Percentiles rank a stretch among this genome's conserved stretches.
Conservation (phyloP, 2,329 filamentous ascomycete species). For the Fusarium sublunatum region DNA sequence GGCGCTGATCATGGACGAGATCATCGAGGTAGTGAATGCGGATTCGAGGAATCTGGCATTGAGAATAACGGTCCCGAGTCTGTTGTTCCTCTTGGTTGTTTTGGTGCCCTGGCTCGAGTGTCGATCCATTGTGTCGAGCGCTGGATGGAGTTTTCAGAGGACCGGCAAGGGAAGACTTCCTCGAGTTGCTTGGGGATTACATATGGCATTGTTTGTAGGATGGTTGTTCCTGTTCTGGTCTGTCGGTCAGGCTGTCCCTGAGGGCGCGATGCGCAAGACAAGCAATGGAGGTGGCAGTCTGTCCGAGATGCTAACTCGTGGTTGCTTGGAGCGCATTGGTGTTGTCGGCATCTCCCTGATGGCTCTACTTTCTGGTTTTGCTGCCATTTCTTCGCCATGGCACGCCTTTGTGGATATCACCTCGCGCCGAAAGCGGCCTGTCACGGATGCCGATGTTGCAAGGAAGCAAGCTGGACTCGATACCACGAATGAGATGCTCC, state of each 20-base stretch:
- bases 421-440: slow-evolving; percentile 61
- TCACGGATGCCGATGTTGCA: slow-evolving; percentile 78
- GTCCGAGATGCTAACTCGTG: slow-evolving; percentile 58
- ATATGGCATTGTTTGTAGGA: slow-evolving; percentile 68
- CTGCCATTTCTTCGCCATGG: slow-evolving; percentile 88
- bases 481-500: slow-evolving; percentile 82
- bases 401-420: slow-evolving; percentile 78
- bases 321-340: slow-evolving; percentile 76
- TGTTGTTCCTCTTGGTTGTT: slow-evolving; percentile 78
- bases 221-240: slow-evolving; percentile 86
- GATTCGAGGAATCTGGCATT: slow-evolving; percentile 75
- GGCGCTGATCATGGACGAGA: slow-evolving; percentile 85
- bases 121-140: slow-evolving; percentile 68
- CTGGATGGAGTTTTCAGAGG: slow-evolving; percentile 72
- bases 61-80: slow-evolving; percentile 73
- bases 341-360: slow-evolving; percentile 88
- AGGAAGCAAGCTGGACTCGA: slow-evolving; percentile 83
- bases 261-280: slow-evolving; percentile 45
- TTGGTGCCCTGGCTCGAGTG: slow-evolving; percentile 84
- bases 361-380: slow-evolving; percentile 89
- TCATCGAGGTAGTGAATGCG: slow-evolving; percentile 78
- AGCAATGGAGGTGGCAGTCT: slow-evolving; percentile 47
- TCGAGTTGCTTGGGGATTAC: slow-evolving; percentile 72
- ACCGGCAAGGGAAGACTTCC: slow-evolving; percentile 67
- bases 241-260: slow-evolving; percentile 71